phyloP scores from a whole-genome alignment of 805 yeast species.

The Starmerella floris region DNA sequence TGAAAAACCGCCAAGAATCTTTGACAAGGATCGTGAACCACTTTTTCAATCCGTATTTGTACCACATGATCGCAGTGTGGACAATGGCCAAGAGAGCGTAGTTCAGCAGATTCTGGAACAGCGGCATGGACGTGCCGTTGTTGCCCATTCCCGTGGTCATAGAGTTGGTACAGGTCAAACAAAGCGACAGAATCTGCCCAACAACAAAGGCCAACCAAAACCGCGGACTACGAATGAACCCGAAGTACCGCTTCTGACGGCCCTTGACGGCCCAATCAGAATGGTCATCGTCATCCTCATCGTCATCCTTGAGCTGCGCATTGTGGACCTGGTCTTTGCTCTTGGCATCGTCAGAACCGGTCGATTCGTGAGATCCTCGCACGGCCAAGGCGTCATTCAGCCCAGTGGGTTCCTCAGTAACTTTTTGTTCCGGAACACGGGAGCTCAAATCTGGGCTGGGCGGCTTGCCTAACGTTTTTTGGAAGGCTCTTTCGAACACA shows the following conservation, averaged over 20 bases:
- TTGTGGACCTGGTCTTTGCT: not conserved
- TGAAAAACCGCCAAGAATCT: conserved; percentile 35
- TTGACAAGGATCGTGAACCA: conserved; percentile 24
- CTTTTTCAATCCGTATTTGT: conserved; percentile 29
- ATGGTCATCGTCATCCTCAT: conserved; percentile 4
- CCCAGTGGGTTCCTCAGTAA: not conserved
- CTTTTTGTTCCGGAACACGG: not conserved
- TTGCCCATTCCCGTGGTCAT: conserved; percentile 31
- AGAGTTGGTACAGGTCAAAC: conserved; percentile 34
- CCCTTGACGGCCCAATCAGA: conserved; percentile 13
- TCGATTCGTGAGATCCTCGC: too few species aligned
- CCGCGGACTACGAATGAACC: conserved; percentile 25
- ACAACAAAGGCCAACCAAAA: conserved; percentile 33
- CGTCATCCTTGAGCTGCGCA: not conserved
- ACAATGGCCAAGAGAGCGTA: conserved; percentile 29
- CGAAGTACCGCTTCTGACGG: conserved; percentile 19
- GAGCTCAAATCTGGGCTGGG: not conserved
- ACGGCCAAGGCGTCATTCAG: too few species aligned
- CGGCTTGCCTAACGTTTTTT: conserved; percentile 14
- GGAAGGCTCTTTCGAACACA: conserved; percentile 13
- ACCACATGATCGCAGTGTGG: conserved; percentile 31
- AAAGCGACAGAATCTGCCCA: conserved; percentile 33
- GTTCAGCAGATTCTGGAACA: conserved; percentile 33
- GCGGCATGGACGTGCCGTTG: conserved; percentile 32
- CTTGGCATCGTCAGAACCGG: not conserved